A percentile compares a stretch with the other conserved stretches of the same genome.
phyloP scores from a whole-genome alignment of 2,329 filamentous ascomycete species.

The Aspergillus sp. region DNA sequence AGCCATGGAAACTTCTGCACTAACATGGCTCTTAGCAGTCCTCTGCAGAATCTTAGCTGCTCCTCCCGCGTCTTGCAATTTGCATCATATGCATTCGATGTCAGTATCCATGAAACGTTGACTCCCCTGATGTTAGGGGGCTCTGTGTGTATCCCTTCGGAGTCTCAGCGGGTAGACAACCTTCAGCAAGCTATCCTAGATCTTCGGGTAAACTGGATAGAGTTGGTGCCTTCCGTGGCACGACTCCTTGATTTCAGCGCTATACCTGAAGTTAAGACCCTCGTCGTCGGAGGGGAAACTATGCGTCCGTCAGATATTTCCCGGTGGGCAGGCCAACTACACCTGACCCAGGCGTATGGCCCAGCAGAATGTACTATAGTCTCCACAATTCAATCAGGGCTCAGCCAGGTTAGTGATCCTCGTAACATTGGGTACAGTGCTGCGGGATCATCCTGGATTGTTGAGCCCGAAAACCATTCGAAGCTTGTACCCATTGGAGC shows the following conservation, averaged over 20 bases:
- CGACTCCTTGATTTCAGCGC: background rate
- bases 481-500: conserved; percentile 9
- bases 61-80: conserved; percentile 5
- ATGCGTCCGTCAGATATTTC: background rate
- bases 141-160: conserved; percentile 14
- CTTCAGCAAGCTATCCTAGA: conserved; percentile 41
- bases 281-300: background rate
- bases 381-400: background rate
- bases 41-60: background rate
- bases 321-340: background rate
- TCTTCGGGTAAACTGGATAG: background rate
- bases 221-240: background rate
- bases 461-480: background rate
- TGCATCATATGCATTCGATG: conserved; percentile 12
- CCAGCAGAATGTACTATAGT: conserved; percentile 8
- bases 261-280: conserved; percentile 46
- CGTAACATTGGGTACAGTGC: background rate
- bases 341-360: conserved; percentile 6
- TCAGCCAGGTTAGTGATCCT: background rate
- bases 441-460: background rate
- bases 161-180: background rate
- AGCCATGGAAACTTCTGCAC: background rate
- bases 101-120: background rate
- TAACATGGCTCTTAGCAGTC: background rate
- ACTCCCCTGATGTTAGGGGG: conserved; percentile 1